Base-by-base conservation (phyloP, 352 stramenopile species). In the Paralagenidium karlingii region DNA sequence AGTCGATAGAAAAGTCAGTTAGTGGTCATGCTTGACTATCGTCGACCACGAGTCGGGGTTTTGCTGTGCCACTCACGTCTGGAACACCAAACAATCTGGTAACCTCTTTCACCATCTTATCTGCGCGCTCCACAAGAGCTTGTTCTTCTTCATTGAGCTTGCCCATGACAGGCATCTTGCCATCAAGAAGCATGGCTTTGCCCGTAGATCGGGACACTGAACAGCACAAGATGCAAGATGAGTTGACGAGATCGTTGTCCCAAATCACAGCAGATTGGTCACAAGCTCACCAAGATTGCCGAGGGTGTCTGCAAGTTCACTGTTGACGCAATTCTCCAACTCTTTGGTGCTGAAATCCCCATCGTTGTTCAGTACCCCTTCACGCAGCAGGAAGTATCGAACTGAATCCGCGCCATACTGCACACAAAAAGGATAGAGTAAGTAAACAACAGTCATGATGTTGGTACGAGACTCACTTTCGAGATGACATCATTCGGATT, bases 321-420 rank as follows among this genome's bases (percentile, higher is more conserved):
- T 87, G 73, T 99, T 99, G 40, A 98, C 90, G 51, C 94, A 94
- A 29, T 96, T 75, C 26, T 95, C 76, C 13, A 99, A 75, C 32
- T 77, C 75, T 16, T 59, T 60, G 9, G 58, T 56, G 43, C 66
- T 86, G 50, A 94, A 95, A 45, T 94, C 76, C 10, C 97, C 69
- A 49, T 99, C 96, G 43, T 93, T 87, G 24, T 94, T 94, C 39
- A 97, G 95, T 19, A 96, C 88, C 22, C 69, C 93, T 80, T 80
- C 88, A 67, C 79, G 76, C 41, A 95, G 51, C 39, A 96, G 40
- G 25, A 87, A 94, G 48, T 88, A 99, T 22, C 94, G 76, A 34
- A 99, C 93, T 18, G 84, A 85, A 60, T 99, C 95, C 2, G 92
- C 67, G 16, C 86, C 68, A 55, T 97, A 98, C 36, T 69, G 7